Evolutionary conservation across 2,329 filamentous ascomycete species (phyloP).

Genomic region (Aspergillus sojae): DNA sequence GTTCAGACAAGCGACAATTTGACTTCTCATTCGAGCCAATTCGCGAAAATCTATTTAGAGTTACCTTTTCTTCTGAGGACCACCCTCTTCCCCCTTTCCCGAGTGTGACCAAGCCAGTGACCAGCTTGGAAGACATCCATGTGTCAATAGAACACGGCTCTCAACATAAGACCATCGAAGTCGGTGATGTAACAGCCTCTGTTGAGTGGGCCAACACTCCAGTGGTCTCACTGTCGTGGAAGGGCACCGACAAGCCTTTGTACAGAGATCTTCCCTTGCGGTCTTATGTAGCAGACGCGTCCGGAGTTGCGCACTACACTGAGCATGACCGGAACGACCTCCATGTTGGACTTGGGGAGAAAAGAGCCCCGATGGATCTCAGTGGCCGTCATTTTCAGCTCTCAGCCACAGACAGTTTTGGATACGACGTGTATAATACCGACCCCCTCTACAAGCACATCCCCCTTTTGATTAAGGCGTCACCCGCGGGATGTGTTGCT

Average conservation of each 20-base stretch:
- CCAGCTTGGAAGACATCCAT: slow-evolving; percentile 37
- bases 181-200: slow-evolving; percentile 55
- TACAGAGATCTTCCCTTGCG: slow-evolving; percentile 66
- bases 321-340: slow-evolving; percentile 64
- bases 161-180: slow-evolving; percentile 47
- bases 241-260: slow-evolving; percentile 54
- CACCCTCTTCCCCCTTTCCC: slow-evolving; percentile 69
- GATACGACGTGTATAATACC: slow-evolving; percentile 70
- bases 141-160: slow-evolving; percentile 34
- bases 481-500: slow-evolving; percentile 64
- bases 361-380: slow-evolving; percentile 72
- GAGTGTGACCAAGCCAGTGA: slow-evolving; percentile 54
- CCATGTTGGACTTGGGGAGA: slow-evolving; percentile 72
- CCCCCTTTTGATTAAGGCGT: slow-evolving; percentile 70
- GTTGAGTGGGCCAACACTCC: slow-evolving; percentile 64
- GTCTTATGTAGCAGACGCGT: slow-evolving; percentile 65
- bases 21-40: slow-evolving; percentile 66
- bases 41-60: slow-evolving; percentile 66
- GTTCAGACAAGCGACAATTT: slow-evolving; percentile 45
- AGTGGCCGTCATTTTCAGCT: slow-evolving; percentile 67
- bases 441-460: slow-evolving; percentile 78
- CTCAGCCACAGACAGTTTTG: slow-evolving; percentile 71
- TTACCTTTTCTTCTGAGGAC: slow-evolving; percentile 64
- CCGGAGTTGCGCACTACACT: slow-evolving; percentile 67
- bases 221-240: slow-evolving; percentile 59